A percentile compares a stretch with the other conserved stretches of the same genome.
Conservation (phyloP, 2,329 filamentous ascomycete genomes). For the Stenocarpella maydis region DNA sequence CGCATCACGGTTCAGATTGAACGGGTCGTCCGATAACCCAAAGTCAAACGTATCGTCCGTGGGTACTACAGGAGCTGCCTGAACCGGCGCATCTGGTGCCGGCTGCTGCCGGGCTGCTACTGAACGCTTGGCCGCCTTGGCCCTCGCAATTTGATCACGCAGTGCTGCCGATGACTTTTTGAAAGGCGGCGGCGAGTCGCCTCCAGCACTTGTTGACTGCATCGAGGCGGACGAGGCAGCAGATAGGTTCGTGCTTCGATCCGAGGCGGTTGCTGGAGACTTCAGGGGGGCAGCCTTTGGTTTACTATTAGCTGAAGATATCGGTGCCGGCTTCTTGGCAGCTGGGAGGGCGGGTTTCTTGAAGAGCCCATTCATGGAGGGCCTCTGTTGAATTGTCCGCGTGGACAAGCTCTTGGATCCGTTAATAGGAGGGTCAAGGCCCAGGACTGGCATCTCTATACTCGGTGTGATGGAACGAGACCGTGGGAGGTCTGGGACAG, state of each 20-base stretch:
- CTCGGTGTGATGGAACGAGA: conserved; percentile 49
- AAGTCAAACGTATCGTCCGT: conserved; percentile 65
- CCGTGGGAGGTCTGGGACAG: conserved; percentile 44
- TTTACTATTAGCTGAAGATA: conserved; percentile 47
- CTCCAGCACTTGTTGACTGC: conserved; percentile 41
- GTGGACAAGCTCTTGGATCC: conserved; percentile 57
- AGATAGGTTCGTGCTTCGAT: conserved; percentile 47
- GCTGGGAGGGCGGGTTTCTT: conserved; percentile 62
- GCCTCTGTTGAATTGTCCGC: conserved; percentile 57
- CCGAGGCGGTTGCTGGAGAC: conserved; percentile 48
- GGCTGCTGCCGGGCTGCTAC: conserved; percentile 38
- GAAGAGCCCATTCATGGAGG: conserved; percentile 62
- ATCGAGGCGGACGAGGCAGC: conserved; percentile 50
- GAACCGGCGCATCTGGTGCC: conserved; percentile 36
- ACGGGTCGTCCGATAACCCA: conserved; percentile 70
- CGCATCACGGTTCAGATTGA: conserved; percentile 70
- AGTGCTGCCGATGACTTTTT: conserved; percentile 81
- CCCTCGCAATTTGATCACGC: conserved; percentile 90
- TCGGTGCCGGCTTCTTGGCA: conserved; percentile 43
- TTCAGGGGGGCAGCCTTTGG: conserved; percentile 50
- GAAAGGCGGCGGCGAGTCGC: conserved; percentile 46
- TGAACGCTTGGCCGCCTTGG: conserved; percentile 80
- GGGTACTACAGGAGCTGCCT: conserved; percentile 51
- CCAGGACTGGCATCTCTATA: conserved; percentile 47
- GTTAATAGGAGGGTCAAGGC: conserved; percentile 46